Evolutionary conservation across 139 green algal genomes (phyloP), one percentile per base, ranked within the genome.

Genomic region (Coelastrella sp.): DNA sequence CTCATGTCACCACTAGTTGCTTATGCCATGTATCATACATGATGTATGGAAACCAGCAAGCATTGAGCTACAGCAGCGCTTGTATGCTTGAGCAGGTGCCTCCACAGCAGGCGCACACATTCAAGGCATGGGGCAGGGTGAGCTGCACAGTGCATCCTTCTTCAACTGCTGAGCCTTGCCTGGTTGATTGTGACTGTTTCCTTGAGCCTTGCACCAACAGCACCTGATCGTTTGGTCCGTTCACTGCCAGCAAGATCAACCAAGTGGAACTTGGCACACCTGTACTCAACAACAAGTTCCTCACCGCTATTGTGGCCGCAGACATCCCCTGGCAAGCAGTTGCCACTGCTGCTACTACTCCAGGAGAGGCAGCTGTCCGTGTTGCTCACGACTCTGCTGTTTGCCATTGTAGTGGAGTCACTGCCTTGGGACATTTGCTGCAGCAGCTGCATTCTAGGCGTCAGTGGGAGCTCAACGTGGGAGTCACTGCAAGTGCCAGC

Each of bases 181-280:
- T 93, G 85, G 86, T 96, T 96, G 83, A 96, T 95, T 64, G 93
- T 94, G 27, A 89, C 93, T 51, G 91, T 92, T 81, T 96, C 93
- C 84, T 93, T 83, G 38, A 83, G 73, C 91, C 7, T 94, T 73
- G 81, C 89, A 85, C 79, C 82, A 21, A 84, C 87, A 57, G 40
- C 81, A 64, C 32, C 80, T 50, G 57, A 50, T 43, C 41, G 86
- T 63, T 77, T 93, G 89, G 74, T 79, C 88, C 90, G 93, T 90
- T 37, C 95, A 89, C 91, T 98, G 35, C 95, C 96, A 3, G 96
- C 96, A 35, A 98, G 89, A 64, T 98, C 96, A 48, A 98, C 95
- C 66, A 98, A 77, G 87, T 98, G 95, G 25, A 98, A 91, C 89
- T 97, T 97, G n/a, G 92, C 91, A 40, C 76, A 83, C 23, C 76